Evolutionary conservation across 176 grass and related monocot species (phyloP).

Genomic region (Puccinellia tenuiflora): DNA sequence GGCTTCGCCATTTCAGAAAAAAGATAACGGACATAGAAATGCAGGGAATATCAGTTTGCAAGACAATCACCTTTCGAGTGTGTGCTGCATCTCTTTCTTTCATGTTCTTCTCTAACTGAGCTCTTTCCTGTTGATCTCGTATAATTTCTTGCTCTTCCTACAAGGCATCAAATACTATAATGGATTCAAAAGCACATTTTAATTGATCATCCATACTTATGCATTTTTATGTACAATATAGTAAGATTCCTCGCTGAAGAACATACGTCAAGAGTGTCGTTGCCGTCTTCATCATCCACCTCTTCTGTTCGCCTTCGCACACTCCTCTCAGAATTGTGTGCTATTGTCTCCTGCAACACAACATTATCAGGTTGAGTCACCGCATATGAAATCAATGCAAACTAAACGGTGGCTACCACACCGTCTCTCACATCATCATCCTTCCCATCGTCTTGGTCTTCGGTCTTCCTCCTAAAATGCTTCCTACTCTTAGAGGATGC

Average conservation of each 20-base stretch:
- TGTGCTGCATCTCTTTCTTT: conserved; percentile 73
- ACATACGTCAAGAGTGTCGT: conserved; percentile 40
- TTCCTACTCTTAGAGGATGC: conserved; percentile 52
- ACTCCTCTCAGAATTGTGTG: conserved; percentile 20
- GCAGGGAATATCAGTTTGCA: conserved; percentile 12
- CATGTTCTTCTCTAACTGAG: conserved; percentile 83
- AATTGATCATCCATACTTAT: neutral
- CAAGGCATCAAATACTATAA: conserved; percentile 27
- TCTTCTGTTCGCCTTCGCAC: conserved; percentile 41
- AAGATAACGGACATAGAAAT: neutral
- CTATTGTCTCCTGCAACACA: conserved; percentile 32
- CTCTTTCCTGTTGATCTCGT: conserved; percentile 84
- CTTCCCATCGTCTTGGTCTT: conserved; percentile 45
- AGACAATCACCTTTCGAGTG: conserved; percentile 65
- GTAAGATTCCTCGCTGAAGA: neutral
- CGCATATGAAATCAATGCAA: neutral
- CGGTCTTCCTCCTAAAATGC: conserved; percentile 69
- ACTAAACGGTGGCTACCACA: neutral
- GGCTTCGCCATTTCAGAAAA: neutral
- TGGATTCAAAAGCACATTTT: conserved; percentile 16
- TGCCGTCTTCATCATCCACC: conserved; percentile 40
- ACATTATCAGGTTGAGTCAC: neutral
- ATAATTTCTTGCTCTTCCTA: conserved; percentile 75
- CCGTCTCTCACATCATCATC: conserved; percentile 52
- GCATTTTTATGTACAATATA: neutral